These are phyloP conservation scores for Agaricus subrufescens DNA, from an alignment of 768 basidiomycete species.

Conservation along the genomic window DNA sequence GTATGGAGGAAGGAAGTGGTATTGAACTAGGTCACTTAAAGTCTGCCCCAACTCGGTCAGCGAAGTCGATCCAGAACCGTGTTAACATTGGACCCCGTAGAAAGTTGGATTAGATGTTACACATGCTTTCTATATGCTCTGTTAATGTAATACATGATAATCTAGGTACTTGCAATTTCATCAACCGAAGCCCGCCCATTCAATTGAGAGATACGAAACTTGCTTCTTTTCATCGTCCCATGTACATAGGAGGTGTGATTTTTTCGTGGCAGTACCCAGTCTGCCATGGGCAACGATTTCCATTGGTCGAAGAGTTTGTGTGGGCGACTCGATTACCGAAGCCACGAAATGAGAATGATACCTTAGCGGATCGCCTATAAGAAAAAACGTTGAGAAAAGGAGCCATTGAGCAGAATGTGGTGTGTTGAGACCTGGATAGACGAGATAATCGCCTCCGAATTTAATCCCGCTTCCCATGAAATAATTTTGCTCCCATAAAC, in stretches of 20 bases:
- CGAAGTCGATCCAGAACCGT: conserved; percentile 21
- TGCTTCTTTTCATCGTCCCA: conserved; percentile 71
- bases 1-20: conserved; percentile 53
- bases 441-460: conserved; percentile 94
- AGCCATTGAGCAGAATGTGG: conserved; percentile 2
- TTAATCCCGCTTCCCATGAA: conserved; percentile 88
- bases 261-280: conserved; percentile 95
- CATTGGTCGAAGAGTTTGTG: conserved; percentile 68
- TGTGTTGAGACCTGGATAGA: conserved; percentile 77
- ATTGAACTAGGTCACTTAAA: conserved; percentile 26
- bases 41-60: conserved; percentile 4
- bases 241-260: conserved; percentile 86
- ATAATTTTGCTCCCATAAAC: conserved; percentile 78
- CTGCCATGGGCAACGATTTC: conserved; percentile 95
- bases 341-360: conserved; percentile 97
- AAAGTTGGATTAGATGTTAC: conserved; percentile 39
- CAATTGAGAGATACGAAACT: conserved; percentile 75
- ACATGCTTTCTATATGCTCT: no score
- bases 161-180: neutral
- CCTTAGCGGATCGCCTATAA: conserved; percentile 82
- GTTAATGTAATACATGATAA: no score
- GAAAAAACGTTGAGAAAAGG: neutral
- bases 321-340: conserved; percentile 66
- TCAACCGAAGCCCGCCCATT: conserved; percentile 89
- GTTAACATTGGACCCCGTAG: conserved; percentile 35